Conservation (phyloP, 192 early-diverging fungal species). For the Funneliformis mosseae region DNA sequence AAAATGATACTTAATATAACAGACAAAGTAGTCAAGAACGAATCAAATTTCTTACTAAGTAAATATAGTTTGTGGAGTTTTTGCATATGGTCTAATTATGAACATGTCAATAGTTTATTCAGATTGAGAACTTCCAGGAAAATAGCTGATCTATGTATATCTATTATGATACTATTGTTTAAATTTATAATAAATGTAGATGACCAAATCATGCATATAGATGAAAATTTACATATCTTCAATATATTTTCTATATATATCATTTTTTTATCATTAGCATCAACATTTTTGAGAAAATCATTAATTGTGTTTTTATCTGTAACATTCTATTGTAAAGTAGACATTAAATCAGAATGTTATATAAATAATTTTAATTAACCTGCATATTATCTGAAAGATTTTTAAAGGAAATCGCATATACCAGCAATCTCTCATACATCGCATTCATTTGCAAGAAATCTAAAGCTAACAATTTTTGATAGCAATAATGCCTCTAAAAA, state of each 20-base stretch:
- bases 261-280: constrained; percentile 24
- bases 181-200: constrained; percentile 31
- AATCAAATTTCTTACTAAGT: constrained; percentile 21
- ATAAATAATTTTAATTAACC: background rate
- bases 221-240: constrained; percentile 31
- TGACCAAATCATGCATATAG: constrained; percentile 18
- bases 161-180: constrained; percentile 16
- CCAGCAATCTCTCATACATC: constrained; percentile 26
- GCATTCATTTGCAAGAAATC: constrained; percentile 25
- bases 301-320: constrained; percentile 20
- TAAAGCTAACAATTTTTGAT: constrained; percentile 25
- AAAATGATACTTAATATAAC: constrained; percentile 23
- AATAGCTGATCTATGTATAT: constrained; percentile 10
- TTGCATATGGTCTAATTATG: constrained; percentile 25
- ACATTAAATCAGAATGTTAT: background rate
- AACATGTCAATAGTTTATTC: constrained; percentile 31
- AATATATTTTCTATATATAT: constrained; percentile 30
- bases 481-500: constrained; percentile 29
- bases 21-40: background rate
- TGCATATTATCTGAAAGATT: constrained; percentile 2
- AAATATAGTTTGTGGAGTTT: background rate
- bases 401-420: constrained; percentile 19
- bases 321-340: background rate
- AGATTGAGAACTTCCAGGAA: constrained; percentile 19
- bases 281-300: constrained; percentile 20